Evolutionary conservation across 1,284 basidiomycete genomes (phyloP).

Genomic region (Sporisorium graminicola): DNA sequence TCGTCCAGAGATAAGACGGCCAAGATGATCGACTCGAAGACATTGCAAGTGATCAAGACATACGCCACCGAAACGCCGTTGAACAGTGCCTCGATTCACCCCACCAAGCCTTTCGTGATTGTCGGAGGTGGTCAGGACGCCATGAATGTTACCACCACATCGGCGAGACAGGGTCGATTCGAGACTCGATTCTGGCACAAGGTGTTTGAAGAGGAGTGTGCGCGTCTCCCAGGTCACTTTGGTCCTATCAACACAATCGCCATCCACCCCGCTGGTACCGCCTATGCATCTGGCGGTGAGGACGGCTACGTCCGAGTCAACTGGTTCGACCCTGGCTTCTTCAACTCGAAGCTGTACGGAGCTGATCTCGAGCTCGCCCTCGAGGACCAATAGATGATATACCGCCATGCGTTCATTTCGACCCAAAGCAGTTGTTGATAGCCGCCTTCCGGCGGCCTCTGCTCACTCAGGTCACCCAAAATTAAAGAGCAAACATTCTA

Average conservation of each 20-base stretch:
- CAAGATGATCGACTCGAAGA: constrained; percentile 91
- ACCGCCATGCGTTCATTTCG: neutral
- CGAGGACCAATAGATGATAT: constrained; percentile 62
- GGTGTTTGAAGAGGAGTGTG: constrained; percentile 97
- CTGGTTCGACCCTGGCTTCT: constrained; percentile 69
- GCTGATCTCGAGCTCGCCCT: constrained; percentile 64
- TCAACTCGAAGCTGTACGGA: constrained; percentile 67
- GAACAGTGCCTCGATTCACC: constrained; percentile 91
- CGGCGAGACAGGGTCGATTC: constrained; percentile 92
- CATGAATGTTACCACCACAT: constrained; percentile 96
- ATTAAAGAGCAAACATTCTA: neutral
- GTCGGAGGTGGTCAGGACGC: constrained; percentile 97
- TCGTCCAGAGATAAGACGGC: constrained; percentile 97
- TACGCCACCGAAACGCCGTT: constrained; percentile 93
- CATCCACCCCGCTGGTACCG: constrained; percentile 87
- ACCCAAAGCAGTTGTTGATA: neutral
- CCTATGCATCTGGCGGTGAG: constrained; percentile 94
- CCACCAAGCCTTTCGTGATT: constrained; percentile 80
- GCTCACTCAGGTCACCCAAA: constrained; percentile 15
- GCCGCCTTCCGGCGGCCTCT: too few species aligned
- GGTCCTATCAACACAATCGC: constrained; percentile 98
- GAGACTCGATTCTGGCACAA: constrained; percentile 99
- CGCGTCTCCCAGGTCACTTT: constrained; percentile 81
- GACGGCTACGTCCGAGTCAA: constrained; percentile 79
- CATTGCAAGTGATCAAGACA: constrained; percentile 90